Base-by-base conservation (phyloP, 345 rosid genomes). In the Cardiospermum halicacabum region DNA sequence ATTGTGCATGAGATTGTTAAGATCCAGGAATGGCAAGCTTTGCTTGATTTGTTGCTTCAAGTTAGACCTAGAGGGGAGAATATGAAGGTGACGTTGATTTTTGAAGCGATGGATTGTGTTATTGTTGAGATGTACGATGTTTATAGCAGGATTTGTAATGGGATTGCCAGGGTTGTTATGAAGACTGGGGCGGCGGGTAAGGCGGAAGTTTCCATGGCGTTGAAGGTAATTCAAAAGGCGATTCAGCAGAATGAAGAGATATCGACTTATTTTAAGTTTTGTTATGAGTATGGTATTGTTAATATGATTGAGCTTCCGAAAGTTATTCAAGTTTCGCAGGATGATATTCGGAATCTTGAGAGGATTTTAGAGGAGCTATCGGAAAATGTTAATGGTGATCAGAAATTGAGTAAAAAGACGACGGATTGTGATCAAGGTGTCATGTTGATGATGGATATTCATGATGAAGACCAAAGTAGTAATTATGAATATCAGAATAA, bases 81-180 rank as follows among this genome's bases (percentile, higher is more conserved):
- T 37, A 85, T 85, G 92, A 73, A 43, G 62, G 67, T 66, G 36
- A 48, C 36, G 19, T 62, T 93, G 31, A 76, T 90, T 47, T 72
- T 76, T 0, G 96, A 88, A 63, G 97, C 94, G 19, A 83, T 93
- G 96, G 90, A 86, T 53, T 86, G 86, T 43, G 68, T 90, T 7
- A 36, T 84, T 58, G 76, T 71, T 10, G 97, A 93, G 76, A 77
- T 86, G 11, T 64, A 79, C 45, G 85, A 88, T 56, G 61, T 85
- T 30, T 82, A 88, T 57, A 77, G 84, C 73, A 75, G 77, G 67
- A 86, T 90, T 11, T 88, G 88, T 69, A 79, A 64, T 10, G 83
- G 74, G 25, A 69, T 86, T 3, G 84, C 86, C 0, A 68, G 74
- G 40, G 78, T 86, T 62, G 65, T 88, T 0, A 49, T 78, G 36